phyloP scores from a whole-genome alignment of 2,329 filamentous ascomycete species.

The Neoarthrinium moseri region DNA sequence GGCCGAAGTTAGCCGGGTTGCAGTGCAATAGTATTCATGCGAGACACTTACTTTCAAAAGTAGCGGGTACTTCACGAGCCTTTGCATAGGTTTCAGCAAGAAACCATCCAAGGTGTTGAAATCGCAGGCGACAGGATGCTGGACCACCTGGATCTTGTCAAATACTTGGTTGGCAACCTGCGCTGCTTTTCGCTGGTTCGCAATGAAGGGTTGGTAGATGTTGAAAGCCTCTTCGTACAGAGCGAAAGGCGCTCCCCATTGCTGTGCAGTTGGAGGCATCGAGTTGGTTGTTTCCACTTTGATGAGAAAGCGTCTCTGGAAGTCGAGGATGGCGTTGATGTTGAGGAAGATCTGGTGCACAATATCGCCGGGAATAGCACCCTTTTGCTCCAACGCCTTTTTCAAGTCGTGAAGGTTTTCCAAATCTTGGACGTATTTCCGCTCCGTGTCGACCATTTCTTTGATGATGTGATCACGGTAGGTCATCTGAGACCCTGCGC shows the following conservation, averaged over 20 bases:
- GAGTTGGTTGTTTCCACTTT: constrained; percentile 94
- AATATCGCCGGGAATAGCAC: constrained; percentile 82
- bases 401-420: constrained; percentile 93
- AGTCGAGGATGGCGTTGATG: constrained; percentile 90
- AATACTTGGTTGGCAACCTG: constrained; percentile 81
- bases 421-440: constrained; percentile 96
- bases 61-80: constrained; percentile 90
- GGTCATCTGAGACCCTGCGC: constrained; percentile 66
- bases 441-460: constrained; percentile 90
- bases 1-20: constrained; percentile 25
- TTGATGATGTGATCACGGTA: constrained; percentile 84
- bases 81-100: constrained; percentile 93
- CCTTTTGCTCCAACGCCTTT: constrained; percentile 83
- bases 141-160: constrained; percentile 77
- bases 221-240: constrained; percentile 83
- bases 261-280: constrained; percentile 71
- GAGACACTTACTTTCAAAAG: constrained; percentile 68
- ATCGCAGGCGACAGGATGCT: constrained; percentile 78
- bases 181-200: constrained; percentile 90
- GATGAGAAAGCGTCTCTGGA: constrained; percentile 92
- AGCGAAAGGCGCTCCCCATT: constrained; percentile 93
- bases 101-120: constrained; percentile 89
- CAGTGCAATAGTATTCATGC: background rate
- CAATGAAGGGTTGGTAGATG: constrained; percentile 95
- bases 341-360: constrained; percentile 97